Percentiles rank a stretch among this genome's conserved stretches.
Evolutionary conservation across 106 monocot genomes (phyloP).

Genomic region (Posidonia australis): DNA sequence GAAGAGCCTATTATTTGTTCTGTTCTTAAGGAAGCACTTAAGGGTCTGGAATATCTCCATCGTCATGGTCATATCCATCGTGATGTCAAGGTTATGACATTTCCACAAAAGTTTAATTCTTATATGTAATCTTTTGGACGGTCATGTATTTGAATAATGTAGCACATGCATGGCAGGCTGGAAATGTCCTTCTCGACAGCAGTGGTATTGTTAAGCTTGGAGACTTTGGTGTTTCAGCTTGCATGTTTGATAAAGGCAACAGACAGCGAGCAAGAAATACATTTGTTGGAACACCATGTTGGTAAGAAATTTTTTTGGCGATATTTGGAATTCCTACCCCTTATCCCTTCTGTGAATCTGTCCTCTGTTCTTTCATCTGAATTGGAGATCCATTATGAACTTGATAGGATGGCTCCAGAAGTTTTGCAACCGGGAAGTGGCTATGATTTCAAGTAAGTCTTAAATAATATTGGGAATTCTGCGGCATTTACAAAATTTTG

Average conservation of each 20-base stretch:
- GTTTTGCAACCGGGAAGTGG: conserved; percentile 91
- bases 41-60: conserved; percentile 94
- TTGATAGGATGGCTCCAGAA: conserved; percentile 95
- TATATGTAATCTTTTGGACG: not conserved
- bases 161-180: conserved; percentile 46
- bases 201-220: conserved; percentile 76
- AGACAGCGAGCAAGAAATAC: conserved; percentile 84
- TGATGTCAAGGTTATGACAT: conserved; percentile 76
- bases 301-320: conserved; percentile 26
- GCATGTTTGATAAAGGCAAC: conserved; percentile 91
- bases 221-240: conserved; percentile 94
- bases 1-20: conserved; percentile 76
- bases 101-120: not conserved
- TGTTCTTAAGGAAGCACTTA: conserved; percentile 85
- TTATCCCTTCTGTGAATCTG: not conserved
- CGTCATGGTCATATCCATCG: conserved; percentile 93
- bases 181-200: conserved; percentile 91
- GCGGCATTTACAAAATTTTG: not conserved
- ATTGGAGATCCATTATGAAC: not conserved
- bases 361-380: conserved; percentile 1
- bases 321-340: not conserved
- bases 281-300: conserved; percentile 96
- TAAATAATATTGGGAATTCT: not conserved
- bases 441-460: conserved; percentile 92
- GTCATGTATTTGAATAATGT: not conserved